phyloP scores from a whole-genome alignment of 768 basidiomycete genomes.

The Mycena galopus region DNA sequence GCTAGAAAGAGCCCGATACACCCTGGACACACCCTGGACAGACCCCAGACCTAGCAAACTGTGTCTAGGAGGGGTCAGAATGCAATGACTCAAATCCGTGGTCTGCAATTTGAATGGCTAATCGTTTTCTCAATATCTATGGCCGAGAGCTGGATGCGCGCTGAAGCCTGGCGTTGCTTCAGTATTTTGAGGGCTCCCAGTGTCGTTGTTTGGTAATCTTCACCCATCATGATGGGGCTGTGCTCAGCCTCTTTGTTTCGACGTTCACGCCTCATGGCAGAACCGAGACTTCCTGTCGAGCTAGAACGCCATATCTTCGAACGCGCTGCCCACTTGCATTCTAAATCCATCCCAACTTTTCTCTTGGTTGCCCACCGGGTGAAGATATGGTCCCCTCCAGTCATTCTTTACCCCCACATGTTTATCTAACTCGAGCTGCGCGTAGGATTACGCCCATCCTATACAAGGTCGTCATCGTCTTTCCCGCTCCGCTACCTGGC shows the following conservation, averaged over 20 bases:
- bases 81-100: too few relatives aligned
- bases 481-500: background rate
- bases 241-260: background rate
- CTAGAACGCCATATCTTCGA: constrained; percentile 10
- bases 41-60: too few relatives aligned
- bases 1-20: too few relatives aligned
- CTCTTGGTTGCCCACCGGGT: constrained; percentile 16
- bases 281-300: background rate
- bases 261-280: background rate
- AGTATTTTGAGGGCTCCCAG: too few relatives aligned
- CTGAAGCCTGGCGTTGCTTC: too few relatives aligned
- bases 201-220: background rate
- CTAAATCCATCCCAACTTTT: constrained; percentile 5
- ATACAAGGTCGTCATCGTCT: constrained; percentile 15
- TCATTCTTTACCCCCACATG: background rate
- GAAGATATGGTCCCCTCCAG: background rate
- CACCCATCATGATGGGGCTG: too few relatives aligned
- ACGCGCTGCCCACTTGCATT: background rate
- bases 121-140: too few relatives aligned
- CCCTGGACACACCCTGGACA: too few relatives aligned
- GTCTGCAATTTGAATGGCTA: too few relatives aligned
- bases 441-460: constrained; percentile 3
- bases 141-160: too few relatives aligned
- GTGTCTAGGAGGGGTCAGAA: too few relatives aligned
- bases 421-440: background rate